Base-by-base conservation (phyloP, 768 basidiomycete genomes). In the Cyclocybe aegerita region DNA sequence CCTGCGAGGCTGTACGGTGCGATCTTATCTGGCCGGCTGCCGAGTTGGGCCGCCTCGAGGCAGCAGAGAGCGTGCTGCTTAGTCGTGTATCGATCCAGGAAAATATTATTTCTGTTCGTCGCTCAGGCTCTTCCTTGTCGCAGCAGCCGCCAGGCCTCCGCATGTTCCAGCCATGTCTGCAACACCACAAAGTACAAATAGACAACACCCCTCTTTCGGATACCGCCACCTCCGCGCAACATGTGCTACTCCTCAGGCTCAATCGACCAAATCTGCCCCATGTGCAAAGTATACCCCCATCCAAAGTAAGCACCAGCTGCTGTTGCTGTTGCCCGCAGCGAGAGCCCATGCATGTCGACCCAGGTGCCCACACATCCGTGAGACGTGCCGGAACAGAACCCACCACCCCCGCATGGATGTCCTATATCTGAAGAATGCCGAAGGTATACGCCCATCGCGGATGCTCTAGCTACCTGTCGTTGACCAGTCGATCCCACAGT, bases 241-340 rank as follows among this genome's bases (percentile, higher is more conserved):
- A 91, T 91, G 89, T 92, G 90, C 70, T 86, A 83, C 68, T 77
- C 76, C 48, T 75, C 81, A 51, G 84, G 84, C 61, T 86, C 87
- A 39, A 67, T 83, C 60, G 83, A 86, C 70, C 82, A 86, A 68
- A 77, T 79, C 51, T 92, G 90, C 65, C 86, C 88, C 3, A 90
- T 92, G 88, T 91, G 90, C 79, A 87, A 82, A 74, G 86, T 90
- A 57, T 90, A 86, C 73, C 73, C 84, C 65, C 66, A 85, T 70
- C 62, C 80, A 57, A 84, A 81, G 86, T 86, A 61, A 15, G 60
- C 59, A 7, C 38, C 42, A 50, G 44, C 49, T n/a, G 48, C 37
- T 43, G 49, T 45, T 45, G 16, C 56, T 15, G 31, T 30, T 23
- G 23, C 23, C 23, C 23, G 23, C 23, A 23, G 23, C 23, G 23